phyloP scores from a whole-genome alignment of 2,329 filamentous ascomycete genomes.

The Exophiala sp. region DNA sequence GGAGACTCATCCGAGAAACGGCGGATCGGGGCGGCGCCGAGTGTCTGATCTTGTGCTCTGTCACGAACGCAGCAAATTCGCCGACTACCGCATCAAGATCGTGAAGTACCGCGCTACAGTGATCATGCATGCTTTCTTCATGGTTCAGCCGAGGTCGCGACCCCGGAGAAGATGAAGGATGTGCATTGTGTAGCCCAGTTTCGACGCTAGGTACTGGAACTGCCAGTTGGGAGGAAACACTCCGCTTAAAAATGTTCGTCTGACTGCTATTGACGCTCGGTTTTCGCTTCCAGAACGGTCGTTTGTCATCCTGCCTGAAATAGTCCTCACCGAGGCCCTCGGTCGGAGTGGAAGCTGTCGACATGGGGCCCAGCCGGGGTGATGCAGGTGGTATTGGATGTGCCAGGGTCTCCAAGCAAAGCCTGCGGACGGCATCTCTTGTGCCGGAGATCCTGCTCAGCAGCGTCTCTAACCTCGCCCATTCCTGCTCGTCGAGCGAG shows the following conservation, averaged over 20 bases:
- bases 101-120: conserved; percentile 73
- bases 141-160: conserved; percentile 31
- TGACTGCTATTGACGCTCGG: conserved; percentile 47
- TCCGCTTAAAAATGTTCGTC: conserved; percentile 44
- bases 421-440: conserved; percentile 75
- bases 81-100: conserved; percentile 78
- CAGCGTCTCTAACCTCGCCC: conserved; percentile 77
- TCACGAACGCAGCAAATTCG: conserved; percentile 72
- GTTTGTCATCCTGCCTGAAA: conserved; percentile 49
- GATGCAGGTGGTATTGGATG: conserved; percentile 33
- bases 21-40: conserved; percentile 50
- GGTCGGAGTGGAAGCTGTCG: conserved; percentile 24
- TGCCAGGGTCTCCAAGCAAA: conserved; percentile 70
- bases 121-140: conserved; percentile 67
- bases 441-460: conserved; percentile 82
- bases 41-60: conserved; percentile 72
- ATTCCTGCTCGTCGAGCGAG: conserved; percentile 68
- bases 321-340: conserved; percentile 36
- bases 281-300: conserved; percentile 90
- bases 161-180: conserved; percentile 13
- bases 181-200: conserved; percentile 20
- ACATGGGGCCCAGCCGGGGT: conserved; percentile 17
- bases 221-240: conserved; percentile 49
- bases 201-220: conserved; percentile 41
- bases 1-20: conserved; percentile 62